These are phyloP conservation scores for Waltergamsia citrina DNA, from an alignment of 2,329 filamentous ascomycete species.

Conservation along the genomic window DNA sequence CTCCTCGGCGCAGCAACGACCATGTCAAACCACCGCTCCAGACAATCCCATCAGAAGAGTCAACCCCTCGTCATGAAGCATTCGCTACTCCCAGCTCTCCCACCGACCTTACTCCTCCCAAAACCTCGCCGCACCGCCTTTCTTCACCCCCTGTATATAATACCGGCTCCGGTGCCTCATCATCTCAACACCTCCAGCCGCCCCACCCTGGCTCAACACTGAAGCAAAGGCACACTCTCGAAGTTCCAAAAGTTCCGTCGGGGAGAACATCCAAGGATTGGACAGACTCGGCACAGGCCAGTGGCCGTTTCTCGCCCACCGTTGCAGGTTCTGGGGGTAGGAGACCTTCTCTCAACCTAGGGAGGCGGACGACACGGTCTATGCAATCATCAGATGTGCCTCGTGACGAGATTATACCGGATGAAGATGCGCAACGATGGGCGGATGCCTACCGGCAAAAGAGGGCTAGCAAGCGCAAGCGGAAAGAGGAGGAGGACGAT, in stretches of 20 bases:
- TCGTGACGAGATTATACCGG: slow-evolving; percentile 72
- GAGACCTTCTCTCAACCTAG: slow-evolving; percentile 75
- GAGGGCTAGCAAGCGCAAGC: slow-evolving; percentile 74
- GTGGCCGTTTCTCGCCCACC: slow-evolving; percentile 72
- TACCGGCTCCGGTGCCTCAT: slow-evolving; percentile 26
- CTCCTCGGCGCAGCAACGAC: slow-evolving; percentile 5
- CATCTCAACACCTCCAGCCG: slow-evolving; percentile 42
- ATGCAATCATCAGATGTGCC: slow-evolving; percentile 79
- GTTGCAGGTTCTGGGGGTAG: slow-evolving; percentile 48
- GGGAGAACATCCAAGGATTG: slow-evolving; percentile 65
- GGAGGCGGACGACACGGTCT: slow-evolving; percentile 71
- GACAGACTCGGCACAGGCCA: slow-evolving; percentile 55
- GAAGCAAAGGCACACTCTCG: slow-evolving; percentile 78
- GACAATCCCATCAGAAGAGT: slow-evolving; percentile 5
- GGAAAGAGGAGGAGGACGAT: slow-evolving; percentile 81
- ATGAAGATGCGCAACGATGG: slow-evolving; percentile 88
- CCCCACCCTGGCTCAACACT: slow-evolving; percentile 39
- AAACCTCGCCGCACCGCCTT: slow-evolving; percentile 42
- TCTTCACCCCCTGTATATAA: slow-evolving; percentile 55
- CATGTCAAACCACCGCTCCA: slow-evolving; percentile 2
- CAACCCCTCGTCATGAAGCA: slow-evolving; percentile 1
- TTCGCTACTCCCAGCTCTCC: slow-evolving; percentile 11
- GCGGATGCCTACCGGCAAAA: slow-evolving; percentile 90
- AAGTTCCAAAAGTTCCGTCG: slow-evolving; percentile 66
- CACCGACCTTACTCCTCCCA: slow-evolving; percentile 10